phyloP scores from a whole-genome alignment of 2,329 filamentous ascomycete species.

The Sporothrix protearum region DNA sequence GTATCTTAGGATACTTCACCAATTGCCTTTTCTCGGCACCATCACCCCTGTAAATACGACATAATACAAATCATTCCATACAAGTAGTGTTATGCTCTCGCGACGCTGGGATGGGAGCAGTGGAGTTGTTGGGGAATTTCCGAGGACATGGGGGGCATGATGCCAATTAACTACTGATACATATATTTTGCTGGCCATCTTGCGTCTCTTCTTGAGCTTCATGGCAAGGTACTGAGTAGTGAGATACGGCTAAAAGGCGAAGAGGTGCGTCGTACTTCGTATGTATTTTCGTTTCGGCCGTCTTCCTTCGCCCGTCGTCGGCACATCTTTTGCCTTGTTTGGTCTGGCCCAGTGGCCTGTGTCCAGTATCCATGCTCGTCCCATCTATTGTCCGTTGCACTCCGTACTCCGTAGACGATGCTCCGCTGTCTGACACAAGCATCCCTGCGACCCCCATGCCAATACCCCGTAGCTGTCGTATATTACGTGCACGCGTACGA shows the following conservation, averaged over 20 bases:
- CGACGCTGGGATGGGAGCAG: background rate
- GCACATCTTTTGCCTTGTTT: background rate
- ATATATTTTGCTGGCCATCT: background rate
- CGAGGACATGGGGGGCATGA: background rate
- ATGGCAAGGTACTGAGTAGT: background rate
- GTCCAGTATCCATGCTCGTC: slow-evolving; percentile 3
- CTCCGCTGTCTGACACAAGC: slow-evolving; percentile 12
- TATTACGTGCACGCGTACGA: background rate
- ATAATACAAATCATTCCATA: background rate
- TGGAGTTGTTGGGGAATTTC: background rate
- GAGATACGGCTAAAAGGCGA: background rate
- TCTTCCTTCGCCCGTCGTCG: background rate
- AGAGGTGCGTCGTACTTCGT: no score
- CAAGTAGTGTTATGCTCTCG: background rate
- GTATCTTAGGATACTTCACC: no score
- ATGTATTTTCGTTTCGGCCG: background rate
- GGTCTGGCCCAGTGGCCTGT: background rate
- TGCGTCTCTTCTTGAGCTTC: background rate
- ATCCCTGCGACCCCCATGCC: slow-evolving; percentile 13
- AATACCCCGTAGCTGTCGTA: background rate
- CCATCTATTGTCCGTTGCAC: slow-evolving; percentile 1
- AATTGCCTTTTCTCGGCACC: background rate
- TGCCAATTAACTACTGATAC: no score
- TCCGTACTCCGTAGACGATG: slow-evolving; percentile 5
- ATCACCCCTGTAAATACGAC: background rate